Base-by-base conservation (phyloP, 805 yeast genomes). In the Candida maris region DNA sequence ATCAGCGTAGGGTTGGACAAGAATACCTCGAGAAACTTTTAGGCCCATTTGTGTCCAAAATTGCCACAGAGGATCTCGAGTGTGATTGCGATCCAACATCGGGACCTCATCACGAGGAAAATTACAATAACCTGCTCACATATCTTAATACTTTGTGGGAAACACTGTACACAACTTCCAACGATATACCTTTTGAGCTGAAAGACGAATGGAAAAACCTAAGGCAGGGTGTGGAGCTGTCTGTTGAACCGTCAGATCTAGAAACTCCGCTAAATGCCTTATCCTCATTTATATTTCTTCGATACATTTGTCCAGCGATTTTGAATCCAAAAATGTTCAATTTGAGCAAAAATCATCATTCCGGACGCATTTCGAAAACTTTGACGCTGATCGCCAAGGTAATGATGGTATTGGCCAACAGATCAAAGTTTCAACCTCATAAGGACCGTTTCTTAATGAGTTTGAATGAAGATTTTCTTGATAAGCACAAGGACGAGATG, bases 241-340 rank as follows among this genome's bases (percentile, higher is more conserved):
- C 75, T 8, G 70, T 77, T 42, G 78, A 73, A 44, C 77, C 80
- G 1, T 68, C 63, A 10, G 82, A 79, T 49, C 33, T 38, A 0
- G 63, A 59, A 5, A 54, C 66, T 7, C 72, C 87, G 0, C 65
- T 82, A 40, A 82, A 88, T 52, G 84, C 95, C 33, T 63, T 89
- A 21, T 75, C 93, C 15, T 88, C 96, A 1, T 85, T 93, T 51
- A 64, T 91, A 9, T 93, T 91, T 56, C 62, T 91, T 41, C 67
- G 96, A 41, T 85, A 81, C 58, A 74, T 88, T 45, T 88, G 96
- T 51, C 97, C 98, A 0, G 95, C 96, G 0, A 74, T 91, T 19
- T 62, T 93, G 53, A 89, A 87, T 51, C 98, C 98, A 0, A 87
- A 86, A 51, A 59, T 89, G 32, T 88, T 87, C 57, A 79, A 80